phyloP scores from a whole-genome alignment of 1,284 basidiomycete species.

The Cystobasidiaceae sp. region DNA sequence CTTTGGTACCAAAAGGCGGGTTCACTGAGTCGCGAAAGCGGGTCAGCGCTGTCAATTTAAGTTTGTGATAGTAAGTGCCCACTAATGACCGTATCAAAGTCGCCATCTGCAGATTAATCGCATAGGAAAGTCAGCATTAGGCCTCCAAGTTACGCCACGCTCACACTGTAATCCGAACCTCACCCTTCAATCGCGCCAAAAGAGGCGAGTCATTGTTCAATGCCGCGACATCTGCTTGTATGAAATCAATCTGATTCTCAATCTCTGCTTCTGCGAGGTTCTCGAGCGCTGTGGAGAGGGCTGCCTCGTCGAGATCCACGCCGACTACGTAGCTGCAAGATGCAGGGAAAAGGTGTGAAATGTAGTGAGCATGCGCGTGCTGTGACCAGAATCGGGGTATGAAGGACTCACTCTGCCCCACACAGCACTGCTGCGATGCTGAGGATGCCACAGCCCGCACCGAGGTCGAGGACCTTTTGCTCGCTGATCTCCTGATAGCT shows the following conservation, averaged over 20 bases:
- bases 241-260: constrained; percentile 38
- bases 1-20: constrained; percentile 42
- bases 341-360: too few species aligned
- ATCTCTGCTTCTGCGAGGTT: constrained; percentile 40
- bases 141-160: not conserved
- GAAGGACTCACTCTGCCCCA: constrained; percentile 36
- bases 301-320: constrained; percentile 39
- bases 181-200: constrained; percentile 6
- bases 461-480: constrained; percentile 37
- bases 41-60: not conserved
- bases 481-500: constrained; percentile 34
- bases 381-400: not conserved
- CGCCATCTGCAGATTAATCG: not conserved
- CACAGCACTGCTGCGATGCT: constrained; percentile 38
- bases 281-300: constrained; percentile 36
- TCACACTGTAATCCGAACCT: not conserved
- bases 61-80: not conserved
- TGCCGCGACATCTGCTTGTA: constrained; percentile 33
- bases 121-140: not conserved
- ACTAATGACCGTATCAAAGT: constrained; percentile 42
- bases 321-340: constrained; percentile 36
- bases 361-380: not conserved
- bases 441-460: constrained; percentile 36
- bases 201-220: constrained; percentile 20
- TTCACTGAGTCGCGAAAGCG: not conserved